Base-by-base conservation (phyloP, 2,329 filamentous ascomycete species). In the Neocatenulostroma microsporum region DNA sequence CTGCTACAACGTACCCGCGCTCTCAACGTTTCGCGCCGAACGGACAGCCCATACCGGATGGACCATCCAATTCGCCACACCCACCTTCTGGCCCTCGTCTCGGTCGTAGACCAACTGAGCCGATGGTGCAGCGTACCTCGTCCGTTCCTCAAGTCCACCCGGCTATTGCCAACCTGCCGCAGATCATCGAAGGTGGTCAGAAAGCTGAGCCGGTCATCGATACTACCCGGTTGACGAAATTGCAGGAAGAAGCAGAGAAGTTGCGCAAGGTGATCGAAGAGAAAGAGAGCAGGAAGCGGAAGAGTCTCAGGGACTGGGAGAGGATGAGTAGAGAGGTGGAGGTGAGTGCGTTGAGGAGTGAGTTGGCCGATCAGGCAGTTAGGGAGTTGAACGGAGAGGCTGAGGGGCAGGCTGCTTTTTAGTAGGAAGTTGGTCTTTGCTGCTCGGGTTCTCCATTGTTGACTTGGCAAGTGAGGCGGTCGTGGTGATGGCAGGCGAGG, bases 161-260 rank as follows among this genome's bases (percentile, higher is more conserved):
- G 17, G 52, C 58, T 18, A 57, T 72, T 13, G 50, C 61, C 6
- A 63, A 66, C 30, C 38, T 72, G 2, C 64, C 68, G 2, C 60
- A 61, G 37, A 55, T 66, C 19, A 51, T 68, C 12, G 61, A 64
- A 2, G 67, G 67, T 13, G 68, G 68, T 2, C 45, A 54, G 35
- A 64, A 61, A 40, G 57, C 60, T 17, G 62, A 63, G 12, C 62
- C 67, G 14, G 33, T 64, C 5, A 56, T 62, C 37, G 65, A 70
- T 39, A 59, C 54, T 41, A 61, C 58, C 29, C 64, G 63, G 40
- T 53, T 70, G 7, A 45, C 57, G 31, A 67, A 64, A 48, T 47
- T 71, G 10, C 65, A 70, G 40, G 63, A 70, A 8, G 67, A 72
- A 32, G 61, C 66, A 1, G 59, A 64, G 41, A 64, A 57, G 46